Evolutionary conservation across 169 alveolate genomes (phyloP).

Genomic region (Plasmodium knowlesi): DNA sequence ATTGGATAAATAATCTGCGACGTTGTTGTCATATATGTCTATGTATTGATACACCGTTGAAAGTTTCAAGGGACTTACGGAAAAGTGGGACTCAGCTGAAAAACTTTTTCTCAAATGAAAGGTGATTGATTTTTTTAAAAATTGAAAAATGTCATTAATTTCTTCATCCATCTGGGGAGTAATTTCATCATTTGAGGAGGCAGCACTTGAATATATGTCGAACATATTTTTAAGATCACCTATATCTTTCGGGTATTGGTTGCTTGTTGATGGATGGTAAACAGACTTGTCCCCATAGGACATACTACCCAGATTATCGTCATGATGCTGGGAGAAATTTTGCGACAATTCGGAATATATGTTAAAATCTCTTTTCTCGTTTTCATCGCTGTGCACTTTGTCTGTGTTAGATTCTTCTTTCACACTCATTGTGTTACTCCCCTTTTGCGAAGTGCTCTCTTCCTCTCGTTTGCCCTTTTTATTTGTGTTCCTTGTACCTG

Average conservation of each 20-base stretch:
- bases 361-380: constrained; percentile 5
- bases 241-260: constrained; percentile 6
- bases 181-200: constrained; percentile 85
- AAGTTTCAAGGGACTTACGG: constrained; percentile 82
- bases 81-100: constrained; percentile 90
- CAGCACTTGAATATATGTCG: constrained; percentile 87
- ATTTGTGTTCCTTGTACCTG: background rate
- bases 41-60: constrained; percentile 82
- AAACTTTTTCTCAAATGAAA: constrained; percentile 92
- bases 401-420: constrained; percentile 6
- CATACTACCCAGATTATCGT: background rate
- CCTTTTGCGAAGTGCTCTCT: background rate
- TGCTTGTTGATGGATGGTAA: background rate
- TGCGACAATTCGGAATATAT: background rate
- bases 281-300: background rate
- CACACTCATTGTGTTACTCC: background rate
- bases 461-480: background rate
- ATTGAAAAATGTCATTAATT: constrained; percentile 36
- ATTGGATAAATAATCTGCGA: constrained; percentile 80
- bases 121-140: constrained; percentile 79
- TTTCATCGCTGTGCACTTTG: background rate
- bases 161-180: constrained; percentile 39
- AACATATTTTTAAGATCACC: constrained; percentile 85
- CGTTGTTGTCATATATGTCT: constrained; percentile 88
- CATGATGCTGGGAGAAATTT: background rate